A percentile compares a stretch with the other conserved stretches of the same genome.
phyloP scores from a whole-genome alignment of 768 basidiomycete genomes.

The Leccinum ochraceum region DNA sequence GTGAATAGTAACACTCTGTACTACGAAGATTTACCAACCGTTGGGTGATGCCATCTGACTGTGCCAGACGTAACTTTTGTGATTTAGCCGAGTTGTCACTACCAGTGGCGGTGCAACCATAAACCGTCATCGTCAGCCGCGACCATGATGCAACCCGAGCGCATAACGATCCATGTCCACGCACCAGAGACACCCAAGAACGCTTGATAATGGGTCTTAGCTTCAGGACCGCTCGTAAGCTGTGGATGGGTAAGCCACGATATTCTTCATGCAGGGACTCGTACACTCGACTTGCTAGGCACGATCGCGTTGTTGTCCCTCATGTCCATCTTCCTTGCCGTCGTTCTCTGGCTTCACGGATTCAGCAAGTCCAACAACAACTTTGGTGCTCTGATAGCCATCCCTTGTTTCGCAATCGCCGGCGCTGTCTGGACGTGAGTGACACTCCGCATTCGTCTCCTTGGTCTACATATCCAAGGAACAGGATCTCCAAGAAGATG shows the following conservation, averaged over 20 bases:
- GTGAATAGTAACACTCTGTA: neutral
- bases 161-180: neutral
- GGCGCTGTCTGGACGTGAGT: constrained; percentile 34
- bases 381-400: constrained; percentile 42
- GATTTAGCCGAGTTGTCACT: neutral
- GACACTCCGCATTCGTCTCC: neutral
- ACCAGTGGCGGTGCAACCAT: neutral
- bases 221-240: constrained; percentile 45
- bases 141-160: constrained; percentile 3
- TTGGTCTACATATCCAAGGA: constrained; percentile 3
- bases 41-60: constrained; percentile 12
- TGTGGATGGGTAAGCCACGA: constrained; percentile 36
- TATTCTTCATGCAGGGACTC: neutral
- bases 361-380: constrained; percentile 37
- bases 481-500: constrained; percentile 31
- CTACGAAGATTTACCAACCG: constrained; percentile 5
- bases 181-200: neutral
- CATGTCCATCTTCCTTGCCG: constrained; percentile 36
- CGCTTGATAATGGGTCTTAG: constrained; percentile 38
- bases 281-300: constrained; percentile 23
- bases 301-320: constrained; percentile 38
- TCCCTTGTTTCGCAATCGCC: constrained; percentile 30
- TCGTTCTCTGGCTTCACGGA: constrained; percentile 37
- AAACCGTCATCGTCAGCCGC: constrained; percentile 7
- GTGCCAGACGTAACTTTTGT: neutral